Base-by-base conservation (phyloP, 306 rosid species). In the Lathyrus sativus region DNA sequence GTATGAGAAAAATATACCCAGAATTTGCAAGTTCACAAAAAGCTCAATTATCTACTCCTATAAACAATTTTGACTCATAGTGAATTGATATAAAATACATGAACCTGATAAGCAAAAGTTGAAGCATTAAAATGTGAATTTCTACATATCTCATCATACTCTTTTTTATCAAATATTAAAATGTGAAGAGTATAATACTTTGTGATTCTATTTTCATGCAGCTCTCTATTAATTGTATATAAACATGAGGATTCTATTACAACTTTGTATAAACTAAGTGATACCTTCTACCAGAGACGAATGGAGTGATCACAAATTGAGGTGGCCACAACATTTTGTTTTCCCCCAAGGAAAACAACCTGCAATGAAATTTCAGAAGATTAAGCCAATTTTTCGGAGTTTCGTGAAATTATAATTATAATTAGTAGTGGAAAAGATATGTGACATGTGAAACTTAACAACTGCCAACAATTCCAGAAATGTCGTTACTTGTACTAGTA, bases 281-380 rank as follows among this genome's bases (percentile, higher is more conserved):
- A 26, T 88, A 91, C 97, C 97, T 88, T 88, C 90, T 82, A 73
- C 95, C 96, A 91, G n/a, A 91, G 54, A n/a, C 95, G 87, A 74
- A 89, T 85, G 41, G 91, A 73, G 74, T 62, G 98, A 70, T 91
- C 96, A 5, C 87, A 80, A 76, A 96, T 89, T 49, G 98, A 91
- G 46, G 98, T 85, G 49, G 81, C 89, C 84, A 89, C 79, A 74
- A 87, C 57, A 42, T 82, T 82, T 65, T 82, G 81, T 49, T 19
- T 49, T 19, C 70, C 64, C 69, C 74, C 57, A 74, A 77, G 61
- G 95, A 65, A 87, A 87, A 92, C 80, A 80, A 56, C 82, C 95
- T 92, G 96, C 86, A 82, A 64, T 37, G 43, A 70, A 13, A 61
- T 33, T 55, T 68, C 56, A 84, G 76, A 51, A 51, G 13, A 65